Evolutionary conservation across 75 land plant genomes (phyloP).

Genomic region (Picea sitchensis): DNA sequence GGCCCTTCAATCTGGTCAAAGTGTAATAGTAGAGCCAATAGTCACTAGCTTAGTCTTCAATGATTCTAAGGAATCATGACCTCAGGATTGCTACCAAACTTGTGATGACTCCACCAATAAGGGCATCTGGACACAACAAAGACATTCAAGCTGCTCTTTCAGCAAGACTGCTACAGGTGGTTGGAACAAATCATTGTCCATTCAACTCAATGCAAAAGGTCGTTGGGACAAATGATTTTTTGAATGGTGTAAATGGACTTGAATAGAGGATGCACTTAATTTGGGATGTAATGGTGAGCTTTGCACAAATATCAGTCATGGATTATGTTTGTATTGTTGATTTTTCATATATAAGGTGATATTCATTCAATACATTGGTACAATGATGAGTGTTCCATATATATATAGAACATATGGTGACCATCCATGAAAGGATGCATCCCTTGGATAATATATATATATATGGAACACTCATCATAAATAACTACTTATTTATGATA

Average conservation of each 20-base stretch:
- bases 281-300: constrained; percentile 95
- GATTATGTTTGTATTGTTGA: constrained; percentile 77
- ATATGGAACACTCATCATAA: too few species aligned
- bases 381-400: too few species aligned
- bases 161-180: constrained; percentile 89
- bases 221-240: constrained; percentile 83
- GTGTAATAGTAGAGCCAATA: constrained; percentile 93
- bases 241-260: constrained; percentile 97
- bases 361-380: too few species aligned
- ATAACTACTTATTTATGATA: too few species aligned
- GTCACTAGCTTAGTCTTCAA: constrained; percentile 79
- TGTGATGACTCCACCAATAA: constrained; percentile 98
- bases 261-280: constrained; percentile 98
- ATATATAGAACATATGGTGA: too few species aligned
- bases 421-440: too few species aligned
- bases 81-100: constrained; percentile 81
- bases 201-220: constrained; percentile 92
- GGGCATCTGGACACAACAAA: constrained; percentile 75
- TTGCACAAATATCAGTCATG: constrained; percentile 70
- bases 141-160: constrained; percentile 93
- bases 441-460: too few species aligned
- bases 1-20: constrained; percentile 86
- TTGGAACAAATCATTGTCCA: constrained; percentile 92
- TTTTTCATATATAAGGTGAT: constrained; percentile 17
- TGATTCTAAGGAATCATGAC: constrained; percentile 89